Evolutionary conservation across 495 filamentous ascomycete species (phyloP), one percentile per base, ranked within the genome.

Genomic region (Xylona heveae): DNA sequence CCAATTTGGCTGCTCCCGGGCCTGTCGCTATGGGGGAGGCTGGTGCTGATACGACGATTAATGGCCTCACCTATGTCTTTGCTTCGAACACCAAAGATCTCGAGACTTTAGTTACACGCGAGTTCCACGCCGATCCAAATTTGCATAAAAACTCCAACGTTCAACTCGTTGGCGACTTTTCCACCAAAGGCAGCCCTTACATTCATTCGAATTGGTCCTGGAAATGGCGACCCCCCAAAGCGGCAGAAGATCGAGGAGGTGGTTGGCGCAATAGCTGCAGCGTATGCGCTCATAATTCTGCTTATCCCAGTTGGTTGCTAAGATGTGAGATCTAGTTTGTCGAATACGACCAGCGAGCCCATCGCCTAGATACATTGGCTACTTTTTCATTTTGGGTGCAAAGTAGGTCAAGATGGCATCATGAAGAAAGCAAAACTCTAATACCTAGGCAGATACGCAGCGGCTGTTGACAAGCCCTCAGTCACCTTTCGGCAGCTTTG

Each of bases 81-180:
- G 85, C 77, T 19, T 77, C 85, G 2, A 90, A 67, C 39, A 53
- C 69, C 6, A 75, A 70, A 49, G 88, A 94, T 38, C 64, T 97
- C 8, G 88, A 94, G 44, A 94, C 88, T 41, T 58, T 97, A 17
- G 74, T 94, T 27, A 94, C 81, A 14, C 61, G 82, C 39, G 88
- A 97, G 50, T 94, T 97, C 45, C 81, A 95, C 39, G 82, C 85
- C 19, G 84, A 97, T 42, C 88, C 90, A 0, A 97, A 97, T 49
- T 57, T 97, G 19, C 88, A 97, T 57, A 93, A 92, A 47, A 94
- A 95, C 42, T 67, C 82, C 16, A 94, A 93, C 51, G 88, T 97
- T 8, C 77, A 85, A 37, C 57, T 97, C 9, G 71, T 95, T 5
- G 88, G 88, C 0, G 81, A 88, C 47, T 93, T 68, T 50, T 62